These are phyloP conservation scores for Cladophialophora psammophila DNA, from an alignment of 2,329 filamentous ascomycete species.

Conservation along the genomic window DNA sequence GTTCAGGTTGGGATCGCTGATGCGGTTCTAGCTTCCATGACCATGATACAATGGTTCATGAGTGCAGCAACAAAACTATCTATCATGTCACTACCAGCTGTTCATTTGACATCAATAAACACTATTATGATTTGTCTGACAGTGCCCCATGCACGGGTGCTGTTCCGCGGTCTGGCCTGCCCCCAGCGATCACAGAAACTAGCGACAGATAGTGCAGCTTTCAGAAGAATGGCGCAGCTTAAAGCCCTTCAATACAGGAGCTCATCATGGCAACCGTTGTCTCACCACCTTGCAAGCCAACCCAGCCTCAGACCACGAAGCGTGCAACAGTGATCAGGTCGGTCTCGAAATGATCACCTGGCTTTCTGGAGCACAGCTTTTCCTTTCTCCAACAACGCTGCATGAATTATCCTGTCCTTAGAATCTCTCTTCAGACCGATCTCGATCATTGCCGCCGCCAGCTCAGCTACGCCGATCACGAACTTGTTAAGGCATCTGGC, in stretches of 20 bases:
- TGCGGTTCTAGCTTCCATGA: neutral
- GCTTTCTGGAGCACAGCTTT: constrained; percentile 2
- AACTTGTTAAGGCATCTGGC: constrained; percentile 13
- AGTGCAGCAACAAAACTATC: neutral
- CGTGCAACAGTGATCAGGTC: neutral
- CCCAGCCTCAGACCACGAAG: neutral
- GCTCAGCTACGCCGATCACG: constrained; percentile 18
- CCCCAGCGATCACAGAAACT: neutral
- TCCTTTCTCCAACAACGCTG: constrained; percentile 11
- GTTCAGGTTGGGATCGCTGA: neutral
- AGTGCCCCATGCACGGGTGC: neutral
- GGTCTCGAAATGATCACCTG: neutral
- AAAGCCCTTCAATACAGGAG: neutral
- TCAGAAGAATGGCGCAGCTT: neutral
- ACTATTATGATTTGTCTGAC: neutral
- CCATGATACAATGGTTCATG: neutral
- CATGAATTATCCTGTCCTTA: constrained; percentile 12
- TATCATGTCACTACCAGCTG: neutral
- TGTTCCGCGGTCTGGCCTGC: too few relatives aligned
- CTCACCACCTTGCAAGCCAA: neutral
- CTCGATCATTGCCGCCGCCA: constrained; percentile 24
- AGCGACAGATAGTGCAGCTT: neutral
- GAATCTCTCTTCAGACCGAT: constrained; percentile 16
- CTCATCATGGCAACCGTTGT: neutral
- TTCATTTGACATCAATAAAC: neutral